Conservation (phyloP, 352 stramenopile species). For the Phytophthora pinifolia region DNA sequence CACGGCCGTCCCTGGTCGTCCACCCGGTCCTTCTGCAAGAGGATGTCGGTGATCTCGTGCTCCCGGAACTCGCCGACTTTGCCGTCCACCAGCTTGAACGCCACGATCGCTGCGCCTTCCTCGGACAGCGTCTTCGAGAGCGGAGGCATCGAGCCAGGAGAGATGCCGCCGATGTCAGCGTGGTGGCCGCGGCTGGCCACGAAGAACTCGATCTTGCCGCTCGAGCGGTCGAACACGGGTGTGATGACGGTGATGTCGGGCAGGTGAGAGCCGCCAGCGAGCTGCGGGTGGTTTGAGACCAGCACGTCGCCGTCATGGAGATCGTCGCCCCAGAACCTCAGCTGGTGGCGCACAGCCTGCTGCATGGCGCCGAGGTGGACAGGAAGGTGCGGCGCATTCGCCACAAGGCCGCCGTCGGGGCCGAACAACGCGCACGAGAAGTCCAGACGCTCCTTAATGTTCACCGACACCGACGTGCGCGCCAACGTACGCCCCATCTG, state of each 20-base stretch:
- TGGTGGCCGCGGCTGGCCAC: constrained; percentile 98
- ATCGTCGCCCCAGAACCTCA: constrained; percentile 88
- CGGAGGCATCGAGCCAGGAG: constrained; percentile 94
- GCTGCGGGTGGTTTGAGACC: constrained; percentile 98
- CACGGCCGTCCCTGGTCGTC: constrained; percentile 79
- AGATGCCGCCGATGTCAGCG: constrained; percentile 97
- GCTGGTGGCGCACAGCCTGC: constrained; percentile 96
- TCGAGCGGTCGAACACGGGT: constrained; percentile 95
- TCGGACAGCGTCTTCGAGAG: constrained; percentile 95
- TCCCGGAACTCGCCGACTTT: constrained; percentile 95
- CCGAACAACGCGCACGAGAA: constrained; percentile 99
- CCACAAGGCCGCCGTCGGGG: constrained; percentile 97
- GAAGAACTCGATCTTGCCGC: constrained; percentile 96
- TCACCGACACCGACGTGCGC: constrained; percentile 96
- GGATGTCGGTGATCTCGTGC: constrained; percentile 95
- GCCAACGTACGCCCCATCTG: constrained; percentile 98
- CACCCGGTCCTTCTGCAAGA: constrained; percentile 89
- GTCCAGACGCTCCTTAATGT: constrained; percentile 99
- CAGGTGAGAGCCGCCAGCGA: constrained; percentile 96
- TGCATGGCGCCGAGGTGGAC: constrained; percentile 99
- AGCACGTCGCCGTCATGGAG: constrained; percentile 97
- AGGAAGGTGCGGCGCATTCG: constrained; percentile 98
- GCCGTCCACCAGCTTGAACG: constrained; percentile 98
- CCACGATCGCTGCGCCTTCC: constrained; percentile 98
- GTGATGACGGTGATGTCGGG: constrained; percentile 99